phyloP scores from a whole-genome alignment of 2,329 filamentous ascomycete species.

The Biscogniauxia sp. region DNA sequence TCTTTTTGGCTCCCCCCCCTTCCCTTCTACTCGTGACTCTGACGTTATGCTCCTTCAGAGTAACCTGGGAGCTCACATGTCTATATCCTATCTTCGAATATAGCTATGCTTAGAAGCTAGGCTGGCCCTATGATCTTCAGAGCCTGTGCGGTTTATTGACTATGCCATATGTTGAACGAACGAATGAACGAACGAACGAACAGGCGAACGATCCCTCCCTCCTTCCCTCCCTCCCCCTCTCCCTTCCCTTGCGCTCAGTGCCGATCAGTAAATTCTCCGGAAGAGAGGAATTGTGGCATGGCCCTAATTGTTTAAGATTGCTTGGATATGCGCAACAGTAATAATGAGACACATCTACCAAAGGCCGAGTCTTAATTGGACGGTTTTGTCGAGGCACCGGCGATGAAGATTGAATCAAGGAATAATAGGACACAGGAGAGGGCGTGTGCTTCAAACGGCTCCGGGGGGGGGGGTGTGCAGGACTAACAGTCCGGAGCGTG shows the following conservation, averaged over 20 bases:
- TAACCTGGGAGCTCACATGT: conserved; percentile 4
- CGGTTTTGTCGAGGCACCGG: conserved; percentile 19
- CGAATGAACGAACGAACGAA: too few relatives aligned
- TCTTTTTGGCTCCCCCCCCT: not conserved
- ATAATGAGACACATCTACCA: conserved; percentile 28
- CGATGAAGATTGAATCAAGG: conserved; percentile 20
- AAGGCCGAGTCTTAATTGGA: conserved; percentile 25
- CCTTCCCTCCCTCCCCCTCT: not conserved
- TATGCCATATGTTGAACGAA: not conserved
- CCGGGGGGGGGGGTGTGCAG: conserved; percentile 28
- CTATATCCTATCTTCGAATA: conserved; percentile 7
- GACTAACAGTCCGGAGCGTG: conserved; percentile 26
- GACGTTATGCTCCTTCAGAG: conserved; percentile 1
- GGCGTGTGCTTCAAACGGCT: conserved; percentile 26
- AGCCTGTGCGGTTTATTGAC: not conserved
- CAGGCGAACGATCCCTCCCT: not conserved
- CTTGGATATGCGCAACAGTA: conserved; percentile 26
- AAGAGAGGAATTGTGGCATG: conserved; percentile 19
- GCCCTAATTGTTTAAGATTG: conserved; percentile 23
- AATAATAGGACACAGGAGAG: conserved; percentile 9
- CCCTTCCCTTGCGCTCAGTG: conserved; percentile 11
- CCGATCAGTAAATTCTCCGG: conserved; percentile 31
- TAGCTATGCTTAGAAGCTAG: not conserved
- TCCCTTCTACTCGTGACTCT: not conserved
- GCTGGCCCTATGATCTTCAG: conserved; percentile 2